These are phyloP conservation scores for Trichosporon sp. DNA, from an alignment of 1,284 basidiomycete species.

Conservation along the genomic window DNA sequence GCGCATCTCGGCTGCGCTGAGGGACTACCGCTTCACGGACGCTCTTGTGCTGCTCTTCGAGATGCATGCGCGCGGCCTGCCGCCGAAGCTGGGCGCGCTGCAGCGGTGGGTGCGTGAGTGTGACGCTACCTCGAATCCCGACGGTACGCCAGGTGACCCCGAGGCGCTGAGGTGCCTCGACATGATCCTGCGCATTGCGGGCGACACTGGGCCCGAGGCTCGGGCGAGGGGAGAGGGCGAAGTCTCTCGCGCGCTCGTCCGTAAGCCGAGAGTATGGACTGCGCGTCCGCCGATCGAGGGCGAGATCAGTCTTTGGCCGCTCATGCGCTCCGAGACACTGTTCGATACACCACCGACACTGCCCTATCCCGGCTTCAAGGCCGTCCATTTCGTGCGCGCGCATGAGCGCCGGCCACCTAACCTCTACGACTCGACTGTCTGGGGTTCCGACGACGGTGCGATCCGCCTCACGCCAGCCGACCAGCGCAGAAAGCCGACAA, in stretches of 20 bases:
- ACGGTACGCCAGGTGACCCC: conserved; percentile 36
- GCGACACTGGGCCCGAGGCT: conserved; percentile 11
- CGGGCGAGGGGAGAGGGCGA: conserved; percentile 17
- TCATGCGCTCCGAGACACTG: conserved; percentile 28
- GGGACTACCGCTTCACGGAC: conserved; percentile 49
- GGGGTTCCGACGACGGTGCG: conserved; percentile 48
- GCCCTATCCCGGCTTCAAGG: conserved; percentile 32
- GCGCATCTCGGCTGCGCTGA: conserved; percentile 52
- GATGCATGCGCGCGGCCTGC: conserved; percentile 52
- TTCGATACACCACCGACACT: conserved; percentile 22
- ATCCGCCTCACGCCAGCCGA: conserved; percentile 47
- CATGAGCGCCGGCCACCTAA: conserved; percentile 51
- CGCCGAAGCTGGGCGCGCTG: conserved; percentile 56
- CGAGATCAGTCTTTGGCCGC: conserved; percentile 41
- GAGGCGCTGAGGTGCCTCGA: conserved; percentile 52
- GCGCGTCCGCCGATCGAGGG: conserved; percentile 30
- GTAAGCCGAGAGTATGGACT: conserved; percentile 30
- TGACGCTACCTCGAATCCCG: conserved; percentile 51
- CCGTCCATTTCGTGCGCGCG: conserved; percentile 45
- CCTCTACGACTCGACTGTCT: conserved; percentile 53
- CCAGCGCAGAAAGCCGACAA: conserved; percentile 20
- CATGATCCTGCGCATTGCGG: conserved; percentile 53
- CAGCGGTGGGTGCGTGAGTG: conserved; percentile 58
- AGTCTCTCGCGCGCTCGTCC: conserved; percentile 17
- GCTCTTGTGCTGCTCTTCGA: conserved; percentile 56